Evolutionary conservation across 1,284 basidiomycete genomes (phyloP).

Genomic region (Dichomitus squalens): DNA sequence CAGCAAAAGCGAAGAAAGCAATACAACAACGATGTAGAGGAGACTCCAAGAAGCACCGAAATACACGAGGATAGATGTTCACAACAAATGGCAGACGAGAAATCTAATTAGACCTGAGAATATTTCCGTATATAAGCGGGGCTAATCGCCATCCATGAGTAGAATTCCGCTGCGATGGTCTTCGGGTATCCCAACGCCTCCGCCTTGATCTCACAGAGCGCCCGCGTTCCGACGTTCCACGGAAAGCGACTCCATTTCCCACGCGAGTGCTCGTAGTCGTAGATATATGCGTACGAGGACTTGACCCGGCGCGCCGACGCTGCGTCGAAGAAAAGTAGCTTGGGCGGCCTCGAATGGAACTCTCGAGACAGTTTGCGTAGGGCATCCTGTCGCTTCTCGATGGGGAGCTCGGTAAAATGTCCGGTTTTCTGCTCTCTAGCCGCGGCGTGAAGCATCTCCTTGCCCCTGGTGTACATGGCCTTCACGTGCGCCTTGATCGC

Average conservation of each 20-base stretch:
- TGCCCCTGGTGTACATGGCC: constrained; percentile 29
- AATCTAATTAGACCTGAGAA: not conserved
- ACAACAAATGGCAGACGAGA: constrained; percentile 4
- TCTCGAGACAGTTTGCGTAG: constrained; percentile 43
- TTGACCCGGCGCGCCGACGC: constrained; percentile 40
- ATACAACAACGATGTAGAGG: not conserved
- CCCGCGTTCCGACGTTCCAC: constrained; percentile 54
- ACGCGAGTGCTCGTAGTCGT: constrained; percentile 33
- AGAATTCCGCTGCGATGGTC: constrained; percentile 17
- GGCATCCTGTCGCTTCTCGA: constrained; percentile 49
- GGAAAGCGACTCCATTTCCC: constrained; percentile 46
- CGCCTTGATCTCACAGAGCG: constrained; percentile 53
- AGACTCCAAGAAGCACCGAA: not conserved
- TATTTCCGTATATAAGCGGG: constrained; percentile 8
- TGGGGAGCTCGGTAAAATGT: constrained; percentile 43
- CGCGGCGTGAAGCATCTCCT: constrained; percentile 10
- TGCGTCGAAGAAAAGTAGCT: constrained; percentile 21
- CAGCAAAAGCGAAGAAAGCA: not conserved
- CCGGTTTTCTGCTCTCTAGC: constrained; percentile 8
- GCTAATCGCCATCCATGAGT: constrained; percentile 15
- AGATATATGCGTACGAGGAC: constrained; percentile 56
- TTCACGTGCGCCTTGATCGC: constrained; percentile 34
- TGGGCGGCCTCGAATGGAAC: constrained; percentile 36
- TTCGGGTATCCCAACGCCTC: constrained; percentile 22
- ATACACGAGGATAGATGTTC: not conserved